These are phyloP conservation scores for Exsudoporus frostii DNA, from an alignment of 768 basidiomycete genomes.

Conservation along the genomic window DNA sequence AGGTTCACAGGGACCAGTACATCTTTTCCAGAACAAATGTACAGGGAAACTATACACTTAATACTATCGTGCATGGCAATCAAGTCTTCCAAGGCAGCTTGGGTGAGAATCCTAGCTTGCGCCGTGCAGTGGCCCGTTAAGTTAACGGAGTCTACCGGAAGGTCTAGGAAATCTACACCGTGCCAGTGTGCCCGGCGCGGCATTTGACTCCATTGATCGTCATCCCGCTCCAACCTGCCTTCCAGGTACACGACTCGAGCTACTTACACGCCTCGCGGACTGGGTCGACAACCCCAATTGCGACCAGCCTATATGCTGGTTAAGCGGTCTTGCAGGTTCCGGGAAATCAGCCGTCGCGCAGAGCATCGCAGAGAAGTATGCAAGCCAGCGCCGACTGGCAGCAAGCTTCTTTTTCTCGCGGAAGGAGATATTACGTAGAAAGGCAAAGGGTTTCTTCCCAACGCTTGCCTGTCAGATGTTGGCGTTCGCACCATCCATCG, in stretches of 20 bases:
- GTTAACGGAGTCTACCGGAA: background rate
- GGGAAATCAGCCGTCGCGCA: conserved; percentile 30
- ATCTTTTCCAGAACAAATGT: conserved; percentile 5
- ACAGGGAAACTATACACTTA: conserved; percentile 12
- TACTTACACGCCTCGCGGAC: conserved; percentile 12
- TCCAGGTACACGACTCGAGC: conserved; percentile 17
- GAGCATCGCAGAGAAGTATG: conserved; percentile 25
- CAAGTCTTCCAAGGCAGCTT: conserved; percentile 11
- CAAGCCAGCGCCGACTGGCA: conserved; percentile 20
- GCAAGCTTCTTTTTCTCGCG: conserved; percentile 36
- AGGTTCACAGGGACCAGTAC: conserved; percentile 18
- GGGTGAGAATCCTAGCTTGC: conserved; percentile 2
- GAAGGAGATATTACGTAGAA: conserved; percentile 21
- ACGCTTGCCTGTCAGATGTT: conserved; percentile 34
- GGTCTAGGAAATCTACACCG: conserved; percentile 15
- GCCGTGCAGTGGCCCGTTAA: background rate
- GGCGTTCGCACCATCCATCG: conserved; percentile 13
- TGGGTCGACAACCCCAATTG: conserved; percentile 11
- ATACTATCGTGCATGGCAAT: conserved; percentile 21
- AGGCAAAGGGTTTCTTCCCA: conserved; percentile 23
- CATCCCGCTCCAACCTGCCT: conserved; percentile 2
- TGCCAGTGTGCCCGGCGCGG: background rate
- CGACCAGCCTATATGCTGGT: conserved; percentile 18
- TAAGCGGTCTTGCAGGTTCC: conserved; percentile 21
- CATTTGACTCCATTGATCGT: too few relatives aligned